Conservation (phyloP, 768 basidiomycete genomes). For the Tricholoma saponaceum region DNA sequence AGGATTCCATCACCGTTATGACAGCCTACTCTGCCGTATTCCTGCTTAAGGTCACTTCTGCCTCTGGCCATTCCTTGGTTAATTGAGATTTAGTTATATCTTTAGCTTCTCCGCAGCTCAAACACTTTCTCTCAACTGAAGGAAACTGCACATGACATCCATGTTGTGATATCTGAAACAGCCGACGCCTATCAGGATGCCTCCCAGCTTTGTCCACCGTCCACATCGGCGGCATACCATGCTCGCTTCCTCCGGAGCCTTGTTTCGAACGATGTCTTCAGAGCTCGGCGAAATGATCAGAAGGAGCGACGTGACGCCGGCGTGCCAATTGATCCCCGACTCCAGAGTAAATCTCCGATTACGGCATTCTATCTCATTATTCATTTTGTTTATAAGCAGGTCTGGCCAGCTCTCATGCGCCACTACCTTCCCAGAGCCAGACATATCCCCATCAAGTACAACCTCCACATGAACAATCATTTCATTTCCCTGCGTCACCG, state of each 20-base stretch:
- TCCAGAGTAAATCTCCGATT: conserved; percentile 41
- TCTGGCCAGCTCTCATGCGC: conserved; percentile 18
- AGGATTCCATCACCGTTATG: conserved; percentile 84
- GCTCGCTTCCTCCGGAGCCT: conserved; percentile 75
- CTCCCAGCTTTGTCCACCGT: conserved; percentile 54
- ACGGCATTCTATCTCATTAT: conserved; percentile 1
- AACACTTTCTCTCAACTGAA: conserved; percentile 53
- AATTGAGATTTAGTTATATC: conserved; percentile 5
- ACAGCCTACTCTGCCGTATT: conserved; percentile 83
- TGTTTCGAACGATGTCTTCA: conserved; percentile 59
- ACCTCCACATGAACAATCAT: conserved; percentile 30
- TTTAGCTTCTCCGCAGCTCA: conserved; percentile 66
- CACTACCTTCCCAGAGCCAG: conserved; percentile 26
- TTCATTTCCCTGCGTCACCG: conserved; percentile 40
- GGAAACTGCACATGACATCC: conserved; percentile 62
- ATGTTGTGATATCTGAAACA: conserved; percentile 59
- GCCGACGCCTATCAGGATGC: conserved; percentile 79
- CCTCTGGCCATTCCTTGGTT: neutral
- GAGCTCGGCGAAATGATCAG: conserved; percentile 39
- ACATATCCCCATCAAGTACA: conserved; percentile 32
- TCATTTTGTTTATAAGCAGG: conserved; percentile 15
- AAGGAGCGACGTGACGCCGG: conserved; percentile 33
- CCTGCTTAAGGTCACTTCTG: conserved; percentile 56
- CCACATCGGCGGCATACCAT: conserved; percentile 70
- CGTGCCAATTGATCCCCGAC: conserved; percentile 50